phyloP scores from a whole-genome alignment of 2,329 filamentous ascomycete species.

The Keithomyces neogunnii region DNA sequence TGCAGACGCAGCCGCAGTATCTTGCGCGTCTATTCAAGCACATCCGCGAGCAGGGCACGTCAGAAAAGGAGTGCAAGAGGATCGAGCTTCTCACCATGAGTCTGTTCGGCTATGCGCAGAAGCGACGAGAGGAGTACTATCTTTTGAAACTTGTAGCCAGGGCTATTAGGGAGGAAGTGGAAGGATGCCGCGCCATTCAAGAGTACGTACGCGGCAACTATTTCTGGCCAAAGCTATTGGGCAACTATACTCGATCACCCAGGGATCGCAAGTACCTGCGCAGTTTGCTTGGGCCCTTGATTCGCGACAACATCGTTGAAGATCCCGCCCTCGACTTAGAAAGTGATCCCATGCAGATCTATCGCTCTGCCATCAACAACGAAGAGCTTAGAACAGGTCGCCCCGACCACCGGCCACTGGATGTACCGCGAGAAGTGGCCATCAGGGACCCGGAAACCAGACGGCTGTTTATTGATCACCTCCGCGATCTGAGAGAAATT shows the following conservation, averaged over 20 bases:
- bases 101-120: conserved; percentile 93
- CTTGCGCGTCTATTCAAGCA: conserved; percentile 80
- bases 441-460: conserved; percentile 92
- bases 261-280: conserved; percentile 87
- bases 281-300: conserved; percentile 73
- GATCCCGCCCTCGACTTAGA: conserved; percentile 87
- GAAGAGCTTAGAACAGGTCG: conserved; percentile 89
- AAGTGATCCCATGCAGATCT: conserved; percentile 96
- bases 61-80: conserved; percentile 87
- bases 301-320: conserved; percentile 88
- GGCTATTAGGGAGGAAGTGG: conserved; percentile 79
- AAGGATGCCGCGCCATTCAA: conserved; percentile 61
- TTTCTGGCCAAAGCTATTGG: conserved; percentile 84
- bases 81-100: conserved; percentile 94
- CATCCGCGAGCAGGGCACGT: conserved; percentile 71
- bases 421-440: conserved; percentile 86
- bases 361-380: conserved; percentile 90
- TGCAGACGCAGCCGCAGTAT: conserved; percentile 95
- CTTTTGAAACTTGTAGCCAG: conserved; percentile 78
- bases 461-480: conserved; percentile 84
- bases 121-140: conserved; percentile 94
- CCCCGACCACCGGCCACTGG: conserved; percentile 70
- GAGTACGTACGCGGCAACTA: conserved; percentile 86
- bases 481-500: conserved; percentile 89
- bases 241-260: conserved; percentile 83